Conservation (phyloP, 352 stramenopile genomes). For the Globisporangium megalacanthum region DNA sequence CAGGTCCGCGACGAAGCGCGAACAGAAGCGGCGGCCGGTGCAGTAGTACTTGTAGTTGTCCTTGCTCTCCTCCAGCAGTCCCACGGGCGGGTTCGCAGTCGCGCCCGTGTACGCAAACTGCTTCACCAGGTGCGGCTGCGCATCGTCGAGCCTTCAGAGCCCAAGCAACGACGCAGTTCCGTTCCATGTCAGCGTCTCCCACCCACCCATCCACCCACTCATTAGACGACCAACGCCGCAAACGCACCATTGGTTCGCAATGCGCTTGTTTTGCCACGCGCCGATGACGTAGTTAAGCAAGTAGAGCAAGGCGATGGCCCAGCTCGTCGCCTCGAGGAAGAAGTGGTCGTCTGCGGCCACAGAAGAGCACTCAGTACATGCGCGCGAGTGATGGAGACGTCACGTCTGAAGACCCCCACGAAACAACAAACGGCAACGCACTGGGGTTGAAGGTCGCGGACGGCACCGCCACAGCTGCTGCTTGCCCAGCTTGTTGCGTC, state of each 20-base stretch:
- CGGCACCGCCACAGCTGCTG: not conserved
- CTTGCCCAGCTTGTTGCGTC: constrained; percentile 11
- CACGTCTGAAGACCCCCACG: not conserved
- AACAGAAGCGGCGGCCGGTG: constrained; percentile 73
- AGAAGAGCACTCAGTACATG: not conserved
- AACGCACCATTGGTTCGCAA: constrained; percentile 60
- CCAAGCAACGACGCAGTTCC: too few relatives aligned
- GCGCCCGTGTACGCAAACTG: constrained; percentile 75
- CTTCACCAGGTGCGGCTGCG: constrained; percentile 53
- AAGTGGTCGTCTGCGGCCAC: constrained; percentile 36
- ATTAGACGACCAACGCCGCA: not conserved
- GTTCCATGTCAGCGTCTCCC: too few relatives aligned
- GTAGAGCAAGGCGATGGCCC: constrained; percentile 45
- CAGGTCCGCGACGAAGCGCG: constrained; percentile 60
- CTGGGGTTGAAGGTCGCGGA: constrained; percentile 14
- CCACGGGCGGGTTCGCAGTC: constrained; percentile 48
- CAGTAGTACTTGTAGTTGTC: constrained; percentile 86
- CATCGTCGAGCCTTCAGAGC: constrained; percentile 41
- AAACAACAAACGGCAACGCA: constrained; percentile 5
- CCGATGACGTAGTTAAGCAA: constrained; percentile 56
- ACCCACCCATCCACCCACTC: too few relatives aligned
- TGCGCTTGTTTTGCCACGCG: constrained; percentile 58
- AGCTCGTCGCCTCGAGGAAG: constrained; percentile 37
- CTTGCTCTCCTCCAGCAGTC: constrained; percentile 63
- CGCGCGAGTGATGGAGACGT: not conserved